Conservation (phyloP, 345 rosid genomes). For the Dipteronia dyeriana region DNA sequence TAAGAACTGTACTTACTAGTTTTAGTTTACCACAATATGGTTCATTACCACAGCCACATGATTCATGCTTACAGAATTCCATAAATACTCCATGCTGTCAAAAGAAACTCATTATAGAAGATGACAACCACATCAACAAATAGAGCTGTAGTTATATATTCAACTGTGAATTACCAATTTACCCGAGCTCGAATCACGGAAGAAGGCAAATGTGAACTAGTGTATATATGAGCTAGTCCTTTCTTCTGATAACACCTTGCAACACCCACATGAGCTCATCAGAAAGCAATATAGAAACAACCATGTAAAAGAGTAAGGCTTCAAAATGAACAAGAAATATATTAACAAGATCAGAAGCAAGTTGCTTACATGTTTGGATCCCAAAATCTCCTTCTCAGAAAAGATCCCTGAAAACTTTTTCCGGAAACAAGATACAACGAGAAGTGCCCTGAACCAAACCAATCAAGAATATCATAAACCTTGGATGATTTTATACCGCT, state of each 20-base stretch:
- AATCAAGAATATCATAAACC: conserved; percentile 20
- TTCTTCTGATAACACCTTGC: conserved; percentile 66
- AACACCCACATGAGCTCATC: conserved; percentile 43
- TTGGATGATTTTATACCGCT: not conserved
- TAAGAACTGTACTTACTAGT: conserved; percentile 49
- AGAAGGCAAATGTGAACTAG: conserved; percentile 51
- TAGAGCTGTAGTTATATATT: conserved; percentile 17
- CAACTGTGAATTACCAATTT: conserved; percentile 43
- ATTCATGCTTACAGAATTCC: conserved; percentile 64
- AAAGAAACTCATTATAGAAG: conserved; percentile 25
- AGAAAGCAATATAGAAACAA: conserved; percentile 18
- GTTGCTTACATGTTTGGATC: conserved; percentile 66
- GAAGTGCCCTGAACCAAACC: conserved; percentile 62
- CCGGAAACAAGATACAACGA: conserved; percentile 61
- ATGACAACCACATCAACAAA: conserved; percentile 17
- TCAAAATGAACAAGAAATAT: conserved; percentile 19
- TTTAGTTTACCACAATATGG: conserved; percentile 48
- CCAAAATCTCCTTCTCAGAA: conserved; percentile 60
- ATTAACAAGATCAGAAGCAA: conserved; percentile 13
- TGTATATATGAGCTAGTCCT: conserved; percentile 68
- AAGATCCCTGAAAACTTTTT: conserved; percentile 56
- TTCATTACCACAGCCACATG: conserved; percentile 54
- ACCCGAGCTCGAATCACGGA: conserved; percentile 70
- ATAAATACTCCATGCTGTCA: conserved; percentile 65
- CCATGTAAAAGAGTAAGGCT: conserved; percentile 14